A percentile compares a stretch with the other conserved stretches of the same genome.
phyloP scores from a whole-genome alignment of 345 rosid species.

The Physaria fendleri region DNA sequence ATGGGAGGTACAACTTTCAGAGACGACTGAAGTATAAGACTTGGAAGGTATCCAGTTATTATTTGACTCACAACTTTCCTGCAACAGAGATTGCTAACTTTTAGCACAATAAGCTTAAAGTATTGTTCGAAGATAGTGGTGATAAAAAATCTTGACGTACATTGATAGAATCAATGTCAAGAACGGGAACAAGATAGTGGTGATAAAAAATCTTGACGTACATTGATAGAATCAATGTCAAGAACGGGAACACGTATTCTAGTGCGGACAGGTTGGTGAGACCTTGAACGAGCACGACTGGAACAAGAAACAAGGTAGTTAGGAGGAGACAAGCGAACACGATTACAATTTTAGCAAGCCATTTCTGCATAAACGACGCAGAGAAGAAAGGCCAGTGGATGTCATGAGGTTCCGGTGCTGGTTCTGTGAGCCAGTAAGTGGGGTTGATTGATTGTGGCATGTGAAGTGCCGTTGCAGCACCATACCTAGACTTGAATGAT shows the following conservation, averaged over 20 bases:
- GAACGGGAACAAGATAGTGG: conserved; percentile 70
- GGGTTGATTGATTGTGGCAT: conserved; percentile 79
- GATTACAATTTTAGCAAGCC: conserved; percentile 72
- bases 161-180: conserved; percentile 58
- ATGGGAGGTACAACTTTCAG: conserved; percentile 81
- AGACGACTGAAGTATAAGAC: conserved; percentile 74
- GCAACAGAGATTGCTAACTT: conserved; percentile 34
- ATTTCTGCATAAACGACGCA: conserved; percentile 69
- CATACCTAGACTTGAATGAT: conserved; percentile 85
- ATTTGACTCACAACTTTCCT: conserved; percentile 70
- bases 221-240: conserved; percentile 65
- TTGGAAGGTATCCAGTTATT: conserved; percentile 90
- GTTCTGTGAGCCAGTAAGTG: conserved; percentile 74
- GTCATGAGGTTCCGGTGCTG: conserved; percentile 85
- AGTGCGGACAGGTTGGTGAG: conserved; percentile 77
- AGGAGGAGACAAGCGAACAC: conserved; percentile 65
- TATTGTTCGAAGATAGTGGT: not conserved
- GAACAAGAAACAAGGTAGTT: conserved; percentile 76
- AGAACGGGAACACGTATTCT: conserved; percentile 73
- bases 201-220: too few species aligned
- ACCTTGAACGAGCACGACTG: conserved; percentile 91
- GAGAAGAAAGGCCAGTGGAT: conserved; percentile 97
- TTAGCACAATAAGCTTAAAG: conserved; percentile 1
- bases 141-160: conserved; percentile 37
- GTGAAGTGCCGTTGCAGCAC: conserved; percentile 70